Conservation (phyloP, 1,139 yeast species). For the Yamadazyma taylorii region DNA sequence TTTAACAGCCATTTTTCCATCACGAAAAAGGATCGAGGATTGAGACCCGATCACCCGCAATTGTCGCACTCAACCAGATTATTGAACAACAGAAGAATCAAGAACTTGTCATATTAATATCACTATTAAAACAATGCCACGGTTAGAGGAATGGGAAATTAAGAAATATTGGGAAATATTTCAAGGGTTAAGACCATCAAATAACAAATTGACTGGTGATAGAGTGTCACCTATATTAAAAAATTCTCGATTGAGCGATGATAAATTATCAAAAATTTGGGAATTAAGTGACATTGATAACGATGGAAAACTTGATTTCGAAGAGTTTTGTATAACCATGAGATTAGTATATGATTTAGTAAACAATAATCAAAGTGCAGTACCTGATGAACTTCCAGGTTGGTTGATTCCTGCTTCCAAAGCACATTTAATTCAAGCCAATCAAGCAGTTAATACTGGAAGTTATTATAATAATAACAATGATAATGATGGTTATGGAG, state of each 20-base stretch:
- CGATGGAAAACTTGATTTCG: constrained; percentile 91
- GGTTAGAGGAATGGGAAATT: constrained; percentile 90
- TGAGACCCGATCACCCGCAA: too few species aligned
- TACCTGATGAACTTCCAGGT: constrained; percentile 76
- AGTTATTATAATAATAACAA: constrained; percentile 44
- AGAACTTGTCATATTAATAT: too few species aligned
- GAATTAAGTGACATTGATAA: constrained; percentile 88
- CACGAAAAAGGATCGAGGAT: too few species aligned
- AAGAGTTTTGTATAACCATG: constrained; percentile 97
- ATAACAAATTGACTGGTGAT: constrained; percentile 79
- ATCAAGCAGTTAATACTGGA: constrained; percentile 55
- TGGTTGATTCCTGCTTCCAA: constrained; percentile 94
- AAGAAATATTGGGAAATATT: constrained; percentile 97
- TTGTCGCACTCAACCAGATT: too few species aligned
- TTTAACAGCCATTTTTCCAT: too few species aligned
- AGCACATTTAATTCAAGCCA: constrained; percentile 79
- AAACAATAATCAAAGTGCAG: constrained; percentile 61
- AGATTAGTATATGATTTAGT: constrained; percentile 87
- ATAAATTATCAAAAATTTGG: constrained; percentile 82
- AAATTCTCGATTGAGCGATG: constrained; percentile 79
- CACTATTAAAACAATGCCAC: too few species aligned
- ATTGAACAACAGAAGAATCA: too few species aligned
- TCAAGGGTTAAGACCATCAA: constrained; percentile 79
- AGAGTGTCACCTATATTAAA: constrained; percentile 84
- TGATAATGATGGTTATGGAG: constrained; percentile 28